A percentile compares a stretch with the other conserved stretches of the same genome.
These are phyloP conservation scores for Pseudotsuga menziesii DNA, from an alignment of 75 land plant genomes.

Conservation along the genomic window DNA sequence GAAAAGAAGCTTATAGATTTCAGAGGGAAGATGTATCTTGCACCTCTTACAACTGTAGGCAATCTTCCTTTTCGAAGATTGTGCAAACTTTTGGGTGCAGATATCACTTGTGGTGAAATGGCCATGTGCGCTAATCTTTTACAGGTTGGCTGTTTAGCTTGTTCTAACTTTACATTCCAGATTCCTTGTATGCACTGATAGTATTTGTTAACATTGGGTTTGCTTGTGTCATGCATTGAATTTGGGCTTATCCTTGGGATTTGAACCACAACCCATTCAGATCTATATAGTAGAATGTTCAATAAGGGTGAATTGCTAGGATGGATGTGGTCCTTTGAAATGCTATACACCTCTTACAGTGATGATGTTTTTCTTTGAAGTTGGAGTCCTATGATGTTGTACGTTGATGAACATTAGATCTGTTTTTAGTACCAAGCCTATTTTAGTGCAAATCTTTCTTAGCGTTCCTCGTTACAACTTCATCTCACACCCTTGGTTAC, in stretches of 20 bases:
- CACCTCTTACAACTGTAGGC: slow-evolving; percentile 97
- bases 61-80: slow-evolving; percentile 94
- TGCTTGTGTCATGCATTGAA: neutral
- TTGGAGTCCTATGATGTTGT: too few relatives aligned
- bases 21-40: slow-evolving; percentile 87
- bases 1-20: slow-evolving; percentile 96
- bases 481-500: too few relatives aligned
- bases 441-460: too few relatives aligned
- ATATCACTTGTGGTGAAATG: slow-evolving; percentile 99
- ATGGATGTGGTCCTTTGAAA: neutral
- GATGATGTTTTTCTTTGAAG: too few relatives aligned
- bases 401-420: too few relatives aligned
- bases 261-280: neutral
- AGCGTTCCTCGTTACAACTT: too few relatives aligned
- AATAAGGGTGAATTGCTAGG: neutral
- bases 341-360: too few relatives aligned
- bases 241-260: neutral
- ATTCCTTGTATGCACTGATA: neutral
- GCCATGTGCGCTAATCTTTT: slow-evolving; percentile 97
- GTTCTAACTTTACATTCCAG: neutral
- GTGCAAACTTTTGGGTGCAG: slow-evolving; percentile 90
- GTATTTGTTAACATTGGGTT: neutral
- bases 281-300: neutral
- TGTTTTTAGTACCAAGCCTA: too few relatives aligned
- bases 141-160: slow-evolving; percentile 49